Conservation (phyloP, 495 filamentous ascomycete genomes). For the Penicillium longicatenatum region DNA sequence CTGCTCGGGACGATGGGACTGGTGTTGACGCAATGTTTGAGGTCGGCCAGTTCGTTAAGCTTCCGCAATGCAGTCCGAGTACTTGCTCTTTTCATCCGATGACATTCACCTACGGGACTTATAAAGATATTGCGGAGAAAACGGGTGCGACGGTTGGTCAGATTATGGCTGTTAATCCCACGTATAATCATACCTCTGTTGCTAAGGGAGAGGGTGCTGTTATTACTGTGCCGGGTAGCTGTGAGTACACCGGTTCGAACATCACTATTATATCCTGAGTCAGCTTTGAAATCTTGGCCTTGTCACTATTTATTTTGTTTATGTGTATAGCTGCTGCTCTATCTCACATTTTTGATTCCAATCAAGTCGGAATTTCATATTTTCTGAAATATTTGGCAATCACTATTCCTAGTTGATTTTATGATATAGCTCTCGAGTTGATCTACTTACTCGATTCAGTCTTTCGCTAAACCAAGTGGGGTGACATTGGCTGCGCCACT, state of each 20-base stretch:
- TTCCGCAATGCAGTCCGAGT: slow-evolving; percentile 23
- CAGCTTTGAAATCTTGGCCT: too few relatives aligned
- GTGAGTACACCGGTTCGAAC: neutral
- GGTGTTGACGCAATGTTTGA: neutral
- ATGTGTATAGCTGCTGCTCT: too few relatives aligned
- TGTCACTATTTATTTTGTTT: too few relatives aligned
- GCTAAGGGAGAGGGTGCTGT: neutral
- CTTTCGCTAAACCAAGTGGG: too few relatives aligned
- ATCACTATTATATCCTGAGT: slow-evolving; percentile 3
- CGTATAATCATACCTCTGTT: slow-evolving; percentile 19
- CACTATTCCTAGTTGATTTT: too few relatives aligned
- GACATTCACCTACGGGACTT: slow-evolving; percentile 21
- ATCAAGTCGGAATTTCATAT: too few relatives aligned
- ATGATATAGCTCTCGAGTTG: too few relatives aligned
- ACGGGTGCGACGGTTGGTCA: slow-evolving; percentile 21
- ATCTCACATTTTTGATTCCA: too few relatives aligned
- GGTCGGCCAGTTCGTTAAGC: slow-evolving; percentile 17
- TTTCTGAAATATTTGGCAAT: too few relatives aligned
- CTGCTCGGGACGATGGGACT: neutral
- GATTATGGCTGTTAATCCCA: slow-evolving; percentile 19
- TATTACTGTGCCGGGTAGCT: neutral
- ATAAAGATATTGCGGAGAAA: slow-evolving; percentile 25
- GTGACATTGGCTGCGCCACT: neutral
- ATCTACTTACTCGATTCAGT: too few relatives aligned
- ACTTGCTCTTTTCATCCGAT: slow-evolving; percentile 12